phyloP scores from a whole-genome alignment of 371 early-diverging fungal species.

The Dinochytrium kinnereticum region DNA sequence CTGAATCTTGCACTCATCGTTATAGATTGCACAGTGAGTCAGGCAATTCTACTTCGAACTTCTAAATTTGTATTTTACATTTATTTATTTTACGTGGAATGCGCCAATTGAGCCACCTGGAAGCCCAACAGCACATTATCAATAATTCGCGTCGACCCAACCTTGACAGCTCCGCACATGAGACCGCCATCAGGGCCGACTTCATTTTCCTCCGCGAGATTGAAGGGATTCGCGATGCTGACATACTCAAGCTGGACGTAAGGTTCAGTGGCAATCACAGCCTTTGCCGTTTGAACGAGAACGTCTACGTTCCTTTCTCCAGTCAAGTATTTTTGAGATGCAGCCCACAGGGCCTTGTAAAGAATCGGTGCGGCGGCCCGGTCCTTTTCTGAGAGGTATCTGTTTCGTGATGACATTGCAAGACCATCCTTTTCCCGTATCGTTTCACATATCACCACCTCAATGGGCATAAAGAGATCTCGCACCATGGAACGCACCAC shows the following conservation, averaged over 20 bases:
- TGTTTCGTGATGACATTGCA: constrained; percentile 90
- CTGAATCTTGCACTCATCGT: no score
- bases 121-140: constrained; percentile 83
- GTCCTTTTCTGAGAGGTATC: constrained; percentile 77
- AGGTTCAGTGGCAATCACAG: constrained; percentile 28
- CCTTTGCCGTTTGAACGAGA: constrained; percentile 51
- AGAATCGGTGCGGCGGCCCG: constrained; percentile 76
- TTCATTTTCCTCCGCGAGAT: constrained; percentile 64
- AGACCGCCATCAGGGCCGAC: constrained; percentile 72
- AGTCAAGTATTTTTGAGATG: constrained; percentile 53
- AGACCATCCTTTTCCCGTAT: constrained; percentile 84
- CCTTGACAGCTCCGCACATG: constrained; percentile 85
- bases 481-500: constrained; percentile 76
- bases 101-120: constrained; percentile 2
- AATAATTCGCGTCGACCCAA: constrained; percentile 91
- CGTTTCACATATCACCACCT: constrained; percentile 80
- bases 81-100: no score
- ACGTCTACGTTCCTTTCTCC: constrained; percentile 57
- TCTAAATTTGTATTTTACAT: no score
- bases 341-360: constrained; percentile 70
- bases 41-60: no score
- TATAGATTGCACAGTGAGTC: no score
- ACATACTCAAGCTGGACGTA: constrained; percentile 72
- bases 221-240: constrained; percentile 74
- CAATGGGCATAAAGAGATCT: constrained; percentile 81